Base-by-base conservation (phyloP, 495 filamentous ascomycete species). In the Glutinoglossum americanum region DNA sequence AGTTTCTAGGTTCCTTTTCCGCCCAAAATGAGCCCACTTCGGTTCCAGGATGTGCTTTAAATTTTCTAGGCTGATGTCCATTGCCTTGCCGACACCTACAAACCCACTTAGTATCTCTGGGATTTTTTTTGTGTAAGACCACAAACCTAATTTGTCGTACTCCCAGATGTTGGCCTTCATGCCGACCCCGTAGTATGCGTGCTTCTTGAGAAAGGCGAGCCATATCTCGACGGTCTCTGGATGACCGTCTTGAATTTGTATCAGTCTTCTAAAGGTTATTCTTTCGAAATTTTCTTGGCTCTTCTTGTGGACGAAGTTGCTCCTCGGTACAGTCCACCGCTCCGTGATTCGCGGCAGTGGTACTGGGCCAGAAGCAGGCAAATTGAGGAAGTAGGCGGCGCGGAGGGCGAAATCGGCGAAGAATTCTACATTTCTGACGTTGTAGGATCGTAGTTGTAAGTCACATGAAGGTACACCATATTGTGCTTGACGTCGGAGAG, bases 151-250 rank as follows among this genome's bases (percentile, higher is more conserved):
- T 58, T 76, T 78, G 62, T 84, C 80, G 72, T 84, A 84, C 65
- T 90, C 84, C 83, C 84, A 98, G 51, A 97, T 76, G 65, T 98
- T 96, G 26, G 93, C 90, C 75, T 98, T 98, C 89, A 98, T 94
- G 64, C 92, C 92, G 27, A 97, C 81, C 9, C 93, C 92, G 66
- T 93, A 85, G 66, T 90, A 95, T 15, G 84, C 81, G 65, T 94
- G 81, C 70, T 92, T 94, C 67, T 80, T 79, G 61, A 98, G 67
- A 61, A 92, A 97, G 13, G 86, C 89, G 48, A 98, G 69, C 92
- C 92, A 98, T 26, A 84, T 64, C 68, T 92, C 81, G 37, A 98
- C 88, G 3, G 77, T 80, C 69, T 95, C 87, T 13, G 87, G 81
- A 68, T 94, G 76, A 7, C 89, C 93, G 69, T 97, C 92, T 64